Conservation (phyloP, 2,329 filamentous ascomycete species). For the Hymenoscyphus fraxineus region DNA sequence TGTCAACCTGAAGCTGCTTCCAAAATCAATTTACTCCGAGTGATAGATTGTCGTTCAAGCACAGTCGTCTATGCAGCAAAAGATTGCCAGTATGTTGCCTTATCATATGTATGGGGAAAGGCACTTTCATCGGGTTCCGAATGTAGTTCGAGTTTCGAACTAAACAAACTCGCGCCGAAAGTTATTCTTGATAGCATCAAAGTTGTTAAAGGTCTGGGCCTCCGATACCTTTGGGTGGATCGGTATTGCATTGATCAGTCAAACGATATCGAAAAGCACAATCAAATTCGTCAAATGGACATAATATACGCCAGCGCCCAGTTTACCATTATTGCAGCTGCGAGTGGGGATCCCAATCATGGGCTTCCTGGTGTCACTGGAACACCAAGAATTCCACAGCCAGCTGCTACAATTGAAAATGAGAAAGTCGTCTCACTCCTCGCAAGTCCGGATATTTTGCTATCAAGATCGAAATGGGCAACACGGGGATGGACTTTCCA, state of each 20-base stretch:
- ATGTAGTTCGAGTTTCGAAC: no score
- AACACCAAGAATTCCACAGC: constrained; percentile 2
- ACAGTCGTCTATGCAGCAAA: no score
- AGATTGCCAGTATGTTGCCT: background rate
- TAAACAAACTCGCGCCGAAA: no score
- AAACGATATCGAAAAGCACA: constrained; percentile 15
- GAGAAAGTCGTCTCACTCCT: constrained; percentile 7
- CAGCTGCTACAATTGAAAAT: constrained; percentile 3
- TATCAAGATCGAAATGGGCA: constrained; percentile 14
- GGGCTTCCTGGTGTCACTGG: constrained; percentile 26
- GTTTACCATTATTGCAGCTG: constrained; percentile 26
- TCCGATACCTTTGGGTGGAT: constrained; percentile 33
- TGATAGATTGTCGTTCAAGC: no score
- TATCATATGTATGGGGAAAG: background rate
- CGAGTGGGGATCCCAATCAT: constrained; percentile 17
- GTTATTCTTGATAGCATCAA: constrained; percentile 24
- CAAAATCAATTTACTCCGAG: no score
- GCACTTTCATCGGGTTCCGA: no score
- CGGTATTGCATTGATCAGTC: constrained; percentile 32
- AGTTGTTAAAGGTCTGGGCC: constrained; percentile 21
- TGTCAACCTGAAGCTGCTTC: no score
- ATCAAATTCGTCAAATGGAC: constrained; percentile 23
- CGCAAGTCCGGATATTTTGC: background rate
- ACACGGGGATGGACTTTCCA: constrained; percentile 37
- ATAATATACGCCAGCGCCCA: constrained; percentile 25